Evolutionary conservation across 257 asterid species (phyloP), one percentile per base, ranked within the genome.

Genomic region (Catharanthus roseus): DNA sequence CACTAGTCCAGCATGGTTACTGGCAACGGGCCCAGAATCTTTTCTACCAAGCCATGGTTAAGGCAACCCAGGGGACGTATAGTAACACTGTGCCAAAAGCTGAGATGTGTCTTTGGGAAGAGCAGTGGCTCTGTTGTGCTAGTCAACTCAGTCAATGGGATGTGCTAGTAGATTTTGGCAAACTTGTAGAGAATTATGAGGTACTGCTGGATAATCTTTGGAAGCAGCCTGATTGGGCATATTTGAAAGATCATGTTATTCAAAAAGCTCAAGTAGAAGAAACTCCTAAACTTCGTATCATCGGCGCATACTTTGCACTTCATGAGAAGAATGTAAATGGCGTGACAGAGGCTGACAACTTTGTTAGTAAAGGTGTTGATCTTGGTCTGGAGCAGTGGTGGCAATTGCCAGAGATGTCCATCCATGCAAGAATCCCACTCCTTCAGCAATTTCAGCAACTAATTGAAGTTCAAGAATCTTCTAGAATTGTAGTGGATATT

Each of bases 81-180:
- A 95, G 88, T 80, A 95, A 91, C 78, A 88, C 88, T 51, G 99
- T 91, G 51, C 97, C 99, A 36, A 95, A 95, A 87, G 96, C 99
- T 78, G 99, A 95, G 87, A 91, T 95, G 99, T 95, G 99, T 72
- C 97, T 91, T 66, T 95, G 99, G 99, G 99, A 95, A 80, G 99
- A 95, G 85, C 97, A 95, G 84, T 95, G 99, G 99, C 85, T 95
- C 68, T 81, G 77, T 82, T 91, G 97, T 87, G 96, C 97, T 62
- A 85, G 87, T 72, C 97, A 91, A 80, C 97, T 95, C 66, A 88
- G 99, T 85, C 97, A 91, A 68, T 95, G 99, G 99, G 99, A 95
- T 77, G 97, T 87, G 57, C 86, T 95, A 62, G 90, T 88, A 24
- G 99, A 95, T 74, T 95, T 95, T 50, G 99, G 99, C 29, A 95